Evolutionary conservation across 768 basidiomycete species (phyloP).

Genomic region (Lactarius quietus): DNA sequence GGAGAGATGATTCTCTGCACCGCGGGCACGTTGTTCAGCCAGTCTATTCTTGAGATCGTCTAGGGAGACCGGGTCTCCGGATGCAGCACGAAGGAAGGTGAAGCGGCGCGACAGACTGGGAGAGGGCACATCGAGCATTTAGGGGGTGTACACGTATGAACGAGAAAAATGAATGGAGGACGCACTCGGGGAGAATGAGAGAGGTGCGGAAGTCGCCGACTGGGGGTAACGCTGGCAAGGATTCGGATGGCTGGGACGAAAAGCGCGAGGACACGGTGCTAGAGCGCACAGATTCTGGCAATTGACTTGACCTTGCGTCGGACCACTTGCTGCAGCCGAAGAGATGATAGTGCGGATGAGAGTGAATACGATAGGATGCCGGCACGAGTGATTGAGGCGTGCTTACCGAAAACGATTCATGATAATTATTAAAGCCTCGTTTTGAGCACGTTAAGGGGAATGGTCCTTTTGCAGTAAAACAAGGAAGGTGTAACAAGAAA

Average conservation of each 20-base stretch:
- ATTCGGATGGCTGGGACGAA: conserved; percentile 32
- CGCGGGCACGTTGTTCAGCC: conserved; percentile 72
- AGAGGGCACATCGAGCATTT: conserved; percentile 10
- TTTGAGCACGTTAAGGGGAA: conserved; percentile 60
- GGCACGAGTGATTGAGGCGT: conserved; percentile 18
- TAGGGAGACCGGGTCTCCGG: conserved; percentile 62
- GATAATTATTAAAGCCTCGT: conserved; percentile 42
- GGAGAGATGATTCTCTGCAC: conserved; percentile 62
- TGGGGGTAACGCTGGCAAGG: conserved; percentile 58
- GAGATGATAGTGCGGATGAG: conserved; percentile 28
- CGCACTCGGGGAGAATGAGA: conserved; percentile 81
- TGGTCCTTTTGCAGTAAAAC: conserved; percentile 21
- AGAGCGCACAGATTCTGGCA: conserved; percentile 34
- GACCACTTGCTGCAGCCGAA: conserved; percentile 64
- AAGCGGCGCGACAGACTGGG: conserved; percentile 77
- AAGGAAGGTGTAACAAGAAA: conserved; percentile 27
- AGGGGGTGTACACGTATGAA: neutral
- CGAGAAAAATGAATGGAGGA: conserved; percentile 25
- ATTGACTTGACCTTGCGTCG: conserved; percentile 54
- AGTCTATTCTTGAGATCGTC: conserved; percentile 63
- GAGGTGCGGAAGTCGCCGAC: conserved; percentile 81
- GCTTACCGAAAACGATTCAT: conserved; percentile 87
- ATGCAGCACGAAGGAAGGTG: conserved; percentile 66
- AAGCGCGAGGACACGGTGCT: conserved; percentile 24
- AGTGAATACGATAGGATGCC: conserved; percentile 18